Conservation (phyloP, 371 early-diverging fungal species). For the Rhizomucor pusillus region DNA sequence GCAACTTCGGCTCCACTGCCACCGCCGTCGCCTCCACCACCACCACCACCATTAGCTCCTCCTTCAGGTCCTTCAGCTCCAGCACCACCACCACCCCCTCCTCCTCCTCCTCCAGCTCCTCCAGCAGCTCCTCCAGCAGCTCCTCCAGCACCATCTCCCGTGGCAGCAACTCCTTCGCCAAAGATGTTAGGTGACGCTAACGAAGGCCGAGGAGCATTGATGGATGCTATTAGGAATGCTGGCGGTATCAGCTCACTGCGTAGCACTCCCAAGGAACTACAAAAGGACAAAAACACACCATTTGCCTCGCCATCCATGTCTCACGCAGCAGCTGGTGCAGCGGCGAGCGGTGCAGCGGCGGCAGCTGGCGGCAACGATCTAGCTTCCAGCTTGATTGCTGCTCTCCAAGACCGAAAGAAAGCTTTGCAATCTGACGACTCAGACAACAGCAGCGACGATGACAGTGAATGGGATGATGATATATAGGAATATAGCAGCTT, state of each 20-base stretch:
- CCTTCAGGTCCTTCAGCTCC: slow-evolving; percentile 24
- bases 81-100: slow-evolving; percentile 21
- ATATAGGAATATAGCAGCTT: too few species aligned
- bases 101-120: slow-evolving; percentile 15
- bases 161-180: slow-evolving; percentile 2
- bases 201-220: slow-evolving; percentile 32
- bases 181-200: background rate
- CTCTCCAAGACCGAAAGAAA: slow-evolving; percentile 20
- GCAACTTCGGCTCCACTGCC: slow-evolving; percentile 7
- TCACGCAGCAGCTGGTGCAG: slow-evolving; percentile 6
- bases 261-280: slow-evolving; percentile 25
- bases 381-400: slow-evolving; percentile 16
- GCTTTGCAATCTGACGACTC: slow-evolving; percentile 19
- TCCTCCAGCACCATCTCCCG: slow-evolving; percentile 12
- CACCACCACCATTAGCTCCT: slow-evolving; percentile 8
- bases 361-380: slow-evolving; percentile 18
- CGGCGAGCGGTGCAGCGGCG: slow-evolving; percentile 8
- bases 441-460: slow-evolving; percentile 11
- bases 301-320: slow-evolving; percentile 2
- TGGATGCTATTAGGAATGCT: slow-evolving; percentile 41
- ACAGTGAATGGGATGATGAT: slow-evolving; percentile 28
- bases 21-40: slow-evolving; percentile 9
- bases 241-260: slow-evolving; percentile 35
- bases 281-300: slow-evolving; percentile 31
- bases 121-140: slow-evolving; percentile 18